phyloP scores from a whole-genome alignment of 352 stramenopile species.

The Pythium monospermum region DNA sequence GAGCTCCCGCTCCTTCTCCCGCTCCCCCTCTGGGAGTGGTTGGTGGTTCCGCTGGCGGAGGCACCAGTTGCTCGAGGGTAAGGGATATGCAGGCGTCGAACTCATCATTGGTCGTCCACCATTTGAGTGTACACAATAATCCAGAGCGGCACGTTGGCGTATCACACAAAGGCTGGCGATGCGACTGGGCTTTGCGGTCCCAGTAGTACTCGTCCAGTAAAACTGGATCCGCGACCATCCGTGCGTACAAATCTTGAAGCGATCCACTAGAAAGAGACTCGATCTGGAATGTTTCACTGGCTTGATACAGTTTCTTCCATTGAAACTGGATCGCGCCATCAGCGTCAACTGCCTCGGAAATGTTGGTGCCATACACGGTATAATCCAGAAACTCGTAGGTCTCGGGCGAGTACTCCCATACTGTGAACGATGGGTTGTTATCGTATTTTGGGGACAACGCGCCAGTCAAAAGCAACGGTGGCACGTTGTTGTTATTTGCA shows the following conservation, averaged over 20 bases:
- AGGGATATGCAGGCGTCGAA: neutral
- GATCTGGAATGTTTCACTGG: no score
- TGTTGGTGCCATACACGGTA: slow-evolving; percentile 68
- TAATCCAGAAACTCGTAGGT: slow-evolving; percentile 74
- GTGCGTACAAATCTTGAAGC: no score
- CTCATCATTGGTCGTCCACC: neutral
- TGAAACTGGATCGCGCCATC: neutral
- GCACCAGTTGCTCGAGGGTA: no score
- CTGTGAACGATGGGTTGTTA: slow-evolving; percentile 89
- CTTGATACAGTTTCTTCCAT: neutral
- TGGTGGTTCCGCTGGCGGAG: no score
- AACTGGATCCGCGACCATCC: neutral
- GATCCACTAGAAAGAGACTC: no score
- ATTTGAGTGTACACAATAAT: neutral
- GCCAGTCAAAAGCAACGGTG: slow-evolving; percentile 69
- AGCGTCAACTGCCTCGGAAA: no score
- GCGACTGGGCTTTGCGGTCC: neutral
- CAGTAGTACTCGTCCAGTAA: neutral
- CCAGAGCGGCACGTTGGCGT: neutral
- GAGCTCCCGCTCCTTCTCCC: no score
- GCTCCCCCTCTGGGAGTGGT: no score
- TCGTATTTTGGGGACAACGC: slow-evolving; percentile 87
- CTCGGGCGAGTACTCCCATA: slow-evolving; percentile 62
- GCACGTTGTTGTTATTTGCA: slow-evolving; percentile 26
- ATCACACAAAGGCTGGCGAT: neutral